phyloP scores from a whole-genome alignment of 2,329 filamentous ascomycete species.

The Knufia petricola region DNA sequence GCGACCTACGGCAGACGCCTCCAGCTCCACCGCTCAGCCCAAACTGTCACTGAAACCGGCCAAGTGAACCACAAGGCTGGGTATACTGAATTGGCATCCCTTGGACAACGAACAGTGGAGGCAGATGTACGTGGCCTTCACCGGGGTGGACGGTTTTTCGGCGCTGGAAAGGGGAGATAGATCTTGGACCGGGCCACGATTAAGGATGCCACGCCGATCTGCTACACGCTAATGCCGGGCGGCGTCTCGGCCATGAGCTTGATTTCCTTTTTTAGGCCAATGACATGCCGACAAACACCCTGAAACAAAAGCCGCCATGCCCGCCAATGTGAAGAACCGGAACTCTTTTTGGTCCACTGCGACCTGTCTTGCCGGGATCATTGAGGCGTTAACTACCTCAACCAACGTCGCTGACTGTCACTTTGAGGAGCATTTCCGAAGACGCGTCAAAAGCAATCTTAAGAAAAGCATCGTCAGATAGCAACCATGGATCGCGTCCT shows the following conservation, averaged over 20 bases:
- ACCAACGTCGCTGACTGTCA: too few relatives aligned
- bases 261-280: background rate
- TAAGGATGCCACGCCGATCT: slow-evolving; percentile 1
- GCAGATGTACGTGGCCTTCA: slow-evolving; percentile 1
- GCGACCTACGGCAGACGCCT: too few relatives aligned
- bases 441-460: too few relatives aligned
- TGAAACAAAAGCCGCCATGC: slow-evolving; percentile 4
- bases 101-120: background rate
- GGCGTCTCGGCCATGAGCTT: slow-evolving; percentile 8
- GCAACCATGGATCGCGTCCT: too few relatives aligned
- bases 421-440: too few relatives aligned
- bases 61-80: slow-evolving; percentile 4
- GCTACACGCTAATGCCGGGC: background rate
- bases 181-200: background rate
- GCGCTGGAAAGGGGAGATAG: background rate
- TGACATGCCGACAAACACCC: background rate
- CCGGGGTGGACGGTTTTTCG: background rate
- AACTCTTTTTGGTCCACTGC: background rate
- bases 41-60: slow-evolving; percentile 1
- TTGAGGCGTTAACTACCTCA: background rate
- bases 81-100: background rate
- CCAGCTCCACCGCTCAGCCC: background rate
- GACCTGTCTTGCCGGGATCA: background rate
- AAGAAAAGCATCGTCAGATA: too few relatives aligned
- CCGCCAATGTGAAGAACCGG: slow-evolving; percentile 7